A percentile compares a stretch with the other conserved stretches of the same genome.
These are phyloP conservation scores for Syncephalis fuscata DNA, from an alignment of 371 early-diverging fungal genomes.

Conservation along the genomic window DNA sequence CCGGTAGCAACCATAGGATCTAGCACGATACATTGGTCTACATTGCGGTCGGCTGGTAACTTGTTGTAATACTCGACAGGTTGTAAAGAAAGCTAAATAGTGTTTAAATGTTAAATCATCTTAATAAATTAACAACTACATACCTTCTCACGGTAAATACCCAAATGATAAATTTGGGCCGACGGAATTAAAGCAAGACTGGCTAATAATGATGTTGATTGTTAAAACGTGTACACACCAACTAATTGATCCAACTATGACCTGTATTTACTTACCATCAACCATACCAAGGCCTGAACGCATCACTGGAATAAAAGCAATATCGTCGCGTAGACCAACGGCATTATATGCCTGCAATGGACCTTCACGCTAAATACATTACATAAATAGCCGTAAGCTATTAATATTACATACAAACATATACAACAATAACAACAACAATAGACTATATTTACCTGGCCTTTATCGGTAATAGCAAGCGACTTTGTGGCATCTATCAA, in stretches of 20 bases:
- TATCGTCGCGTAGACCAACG: constrained; percentile 23
- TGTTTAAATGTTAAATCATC: background rate
- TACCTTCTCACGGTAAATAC: constrained; percentile 70
- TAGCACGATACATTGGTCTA: constrained; percentile 54
- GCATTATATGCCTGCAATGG: constrained; percentile 30
- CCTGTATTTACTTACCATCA: constrained; percentile 26
- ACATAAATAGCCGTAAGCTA: background rate
- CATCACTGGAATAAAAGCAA: constrained; percentile 69
- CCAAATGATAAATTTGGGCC: constrained; percentile 61
- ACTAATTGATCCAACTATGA: background rate
- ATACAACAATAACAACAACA: too few relatives aligned
- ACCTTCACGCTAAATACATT: constrained; percentile 17
- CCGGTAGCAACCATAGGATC: constrained; percentile 82
- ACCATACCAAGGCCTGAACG: constrained; percentile 65
- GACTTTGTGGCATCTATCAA: constrained; percentile 49
- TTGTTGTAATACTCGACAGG: constrained; percentile 94
- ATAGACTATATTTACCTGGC: constrained; percentile 17
- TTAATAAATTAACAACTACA: background rate
- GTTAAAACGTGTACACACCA: background rate
- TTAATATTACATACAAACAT: too few relatives aligned
- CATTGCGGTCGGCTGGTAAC: constrained; percentile 42
- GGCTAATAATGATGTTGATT: constrained; percentile 13
- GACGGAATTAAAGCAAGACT: constrained; percentile 50
- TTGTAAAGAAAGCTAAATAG: constrained; percentile 34
- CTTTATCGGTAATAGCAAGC: constrained; percentile 20